These are phyloP conservation scores for Lobulomyces angularis DNA, from an alignment of 192 early-diverging fungal genomes.

Conservation along the genomic window DNA sequence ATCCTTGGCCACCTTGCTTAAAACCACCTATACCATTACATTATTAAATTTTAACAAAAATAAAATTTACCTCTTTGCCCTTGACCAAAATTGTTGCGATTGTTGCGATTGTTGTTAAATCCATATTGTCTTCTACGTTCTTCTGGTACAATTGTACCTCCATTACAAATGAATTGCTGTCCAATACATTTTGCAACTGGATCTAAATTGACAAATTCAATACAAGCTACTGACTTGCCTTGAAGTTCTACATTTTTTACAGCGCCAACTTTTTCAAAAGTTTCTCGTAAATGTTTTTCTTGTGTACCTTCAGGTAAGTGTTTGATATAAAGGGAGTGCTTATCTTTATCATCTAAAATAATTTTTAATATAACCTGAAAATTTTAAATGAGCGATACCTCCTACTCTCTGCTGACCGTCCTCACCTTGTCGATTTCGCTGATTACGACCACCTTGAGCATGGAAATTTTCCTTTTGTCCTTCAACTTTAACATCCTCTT, in stretches of 20 bases:
- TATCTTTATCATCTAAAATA: conserved; percentile 19
- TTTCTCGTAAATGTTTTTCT: conserved; percentile 33
- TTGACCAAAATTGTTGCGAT: conserved; percentile 5
- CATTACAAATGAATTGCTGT: conserved; percentile 30
- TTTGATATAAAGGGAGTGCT: conserved; percentile 52
- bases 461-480: conserved; percentile 10
- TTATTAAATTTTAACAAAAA: no score
- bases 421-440: conserved; percentile 18
- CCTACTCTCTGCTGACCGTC: conserved; percentile 8
- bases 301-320: conserved; percentile 38
- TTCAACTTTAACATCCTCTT: neutral
- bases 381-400: conserved; percentile 5
- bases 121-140: conserved; percentile 22
- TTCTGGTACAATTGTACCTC: conserved; percentile 30
- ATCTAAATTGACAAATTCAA: conserved; percentile 54
- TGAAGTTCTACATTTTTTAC: conserved; percentile 43
- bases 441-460: conserved; percentile 16
- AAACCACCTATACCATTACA: no score
- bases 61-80: conserved; percentile 4
- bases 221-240: conserved; percentile 39
- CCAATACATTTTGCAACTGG: conserved; percentile 51
- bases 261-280: conserved; percentile 41
- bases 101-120: conserved; percentile 4
- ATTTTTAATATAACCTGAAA: conserved; percentile 3
- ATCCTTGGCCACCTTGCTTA: conserved; percentile 4